Evolutionary conservation across 257 asterid genomes (phyloP).

Genomic region (Sherardia arvensis): DNA sequence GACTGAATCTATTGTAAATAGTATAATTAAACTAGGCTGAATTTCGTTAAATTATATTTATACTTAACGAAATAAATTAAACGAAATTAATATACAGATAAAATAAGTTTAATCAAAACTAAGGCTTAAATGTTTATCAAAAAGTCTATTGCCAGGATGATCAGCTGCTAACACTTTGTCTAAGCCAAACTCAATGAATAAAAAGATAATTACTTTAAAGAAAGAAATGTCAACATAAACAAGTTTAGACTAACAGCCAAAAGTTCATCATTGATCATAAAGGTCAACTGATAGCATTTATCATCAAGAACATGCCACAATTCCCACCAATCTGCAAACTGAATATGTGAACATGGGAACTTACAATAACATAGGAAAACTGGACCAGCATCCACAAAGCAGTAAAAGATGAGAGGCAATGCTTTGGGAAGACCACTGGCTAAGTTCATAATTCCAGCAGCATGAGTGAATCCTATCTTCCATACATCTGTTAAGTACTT

Average conservation of each 20-base stretch:
- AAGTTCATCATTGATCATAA: background rate
- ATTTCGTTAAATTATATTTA: no score
- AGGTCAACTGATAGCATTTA: background rate
- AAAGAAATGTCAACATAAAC: background rate
- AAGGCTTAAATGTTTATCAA: background rate
- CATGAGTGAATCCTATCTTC: background rate
- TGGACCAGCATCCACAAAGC: background rate
- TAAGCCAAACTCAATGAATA: background rate
- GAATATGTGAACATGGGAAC: background rate
- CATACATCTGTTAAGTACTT: background rate
- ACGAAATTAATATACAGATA: no score
- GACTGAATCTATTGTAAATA: no score
- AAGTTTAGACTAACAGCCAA: background rate
- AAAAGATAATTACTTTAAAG: background rate
- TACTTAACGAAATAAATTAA: no score
- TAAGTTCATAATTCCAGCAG: background rate
- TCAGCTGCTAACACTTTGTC: background rate
- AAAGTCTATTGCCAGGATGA: no score
- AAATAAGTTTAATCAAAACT: no score
- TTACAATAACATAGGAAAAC: background rate
- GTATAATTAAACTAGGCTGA: no score
- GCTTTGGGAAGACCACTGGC: background rate
- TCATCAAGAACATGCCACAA: background rate
- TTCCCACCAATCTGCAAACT: background rate
- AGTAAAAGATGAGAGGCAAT: background rate